Percentiles rank a stretch among this genome's conserved stretches.
These are phyloP conservation scores for Saccharomycopsis amapae DNA, from an alignment of 805 yeast genomes.

Conservation along the genomic window DNA sequence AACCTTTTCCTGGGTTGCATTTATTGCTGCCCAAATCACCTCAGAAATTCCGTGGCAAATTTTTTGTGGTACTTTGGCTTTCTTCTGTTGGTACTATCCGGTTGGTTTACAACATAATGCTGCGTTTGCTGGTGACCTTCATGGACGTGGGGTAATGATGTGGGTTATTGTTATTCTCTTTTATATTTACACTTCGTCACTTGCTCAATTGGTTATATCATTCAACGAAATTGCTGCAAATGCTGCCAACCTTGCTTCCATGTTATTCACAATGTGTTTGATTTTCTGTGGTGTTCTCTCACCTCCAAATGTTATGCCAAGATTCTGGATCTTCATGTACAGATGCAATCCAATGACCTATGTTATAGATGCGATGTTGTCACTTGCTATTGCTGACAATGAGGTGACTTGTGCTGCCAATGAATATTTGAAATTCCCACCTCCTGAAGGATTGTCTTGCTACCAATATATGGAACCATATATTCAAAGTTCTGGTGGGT, in stretches of 20 bases:
- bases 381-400: constrained; percentile 48
- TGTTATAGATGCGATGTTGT: constrained; percentile 47
- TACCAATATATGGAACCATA: constrained; percentile 40
- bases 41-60: constrained; percentile 64
- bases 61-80: constrained; percentile 52
- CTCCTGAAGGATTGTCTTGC: constrained; percentile 54
- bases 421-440: constrained; percentile 44
- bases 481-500: constrained; percentile 33
- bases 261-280: constrained; percentile 55
- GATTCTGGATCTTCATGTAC: constrained; percentile 81
- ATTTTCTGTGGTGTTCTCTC: constrained; percentile 76
- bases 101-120: constrained; percentile 61
- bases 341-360: constrained; percentile 66
- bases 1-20: constrained; percentile 61
- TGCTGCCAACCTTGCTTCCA: constrained; percentile 53
- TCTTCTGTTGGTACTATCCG: constrained; percentile 66
- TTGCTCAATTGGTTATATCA: constrained; percentile 53
- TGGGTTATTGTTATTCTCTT: constrained; percentile 41
- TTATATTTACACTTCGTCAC: constrained; percentile 47
- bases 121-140: constrained; percentile 34
- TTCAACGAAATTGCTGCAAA: constrained; percentile 52
- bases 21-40: constrained; percentile 41
- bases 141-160: constrained; percentile 52
- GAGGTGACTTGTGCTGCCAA: constrained; percentile 38
- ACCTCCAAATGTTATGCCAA: constrained; percentile 46